A percentile compares a stretch with the other conserved stretches of the same genome.
Conservation (phyloP, 192 early-diverging fungal species). For the Mortierella claussenii region DNA sequence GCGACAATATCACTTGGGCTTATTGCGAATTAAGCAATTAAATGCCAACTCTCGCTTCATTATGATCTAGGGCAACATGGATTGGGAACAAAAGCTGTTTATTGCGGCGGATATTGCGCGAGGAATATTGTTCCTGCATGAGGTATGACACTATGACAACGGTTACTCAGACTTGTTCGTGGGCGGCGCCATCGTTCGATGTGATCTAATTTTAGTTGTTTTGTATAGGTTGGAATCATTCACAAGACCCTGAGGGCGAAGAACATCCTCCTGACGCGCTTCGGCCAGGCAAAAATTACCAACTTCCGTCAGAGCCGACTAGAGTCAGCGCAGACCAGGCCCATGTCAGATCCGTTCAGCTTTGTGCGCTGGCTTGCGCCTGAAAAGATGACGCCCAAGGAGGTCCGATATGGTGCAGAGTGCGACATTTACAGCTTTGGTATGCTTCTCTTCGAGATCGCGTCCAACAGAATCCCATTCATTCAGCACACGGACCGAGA, state of each 20-base stretch:
- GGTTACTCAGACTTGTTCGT: no score
- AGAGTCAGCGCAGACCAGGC: conserved; percentile 38
- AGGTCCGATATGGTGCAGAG: conserved; percentile 39
- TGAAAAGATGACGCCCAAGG: conserved; percentile 45
- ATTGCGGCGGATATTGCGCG: conserved; percentile 43
- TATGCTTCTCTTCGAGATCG: conserved; percentile 51
- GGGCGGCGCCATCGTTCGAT: no score
- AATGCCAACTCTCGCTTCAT: background rate
- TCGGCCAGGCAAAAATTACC: conserved; percentile 46
- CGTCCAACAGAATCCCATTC: conserved; percentile 40
- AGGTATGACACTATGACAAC: no score
- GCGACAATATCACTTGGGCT: background rate
- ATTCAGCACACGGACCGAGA: conserved; percentile 13
- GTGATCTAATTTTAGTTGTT: no score
- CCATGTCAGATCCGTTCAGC: conserved; percentile 52
- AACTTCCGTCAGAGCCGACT: conserved; percentile 51
- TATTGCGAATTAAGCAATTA: background rate
- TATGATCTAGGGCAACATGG: conserved; percentile 27
- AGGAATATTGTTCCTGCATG: conserved; percentile 37
- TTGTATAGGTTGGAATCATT: conserved; percentile 46
- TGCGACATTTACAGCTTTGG: conserved; percentile 53
- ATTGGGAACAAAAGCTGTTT: conserved; percentile 48
- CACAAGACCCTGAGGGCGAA: conserved; percentile 50
- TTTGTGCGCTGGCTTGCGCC: conserved; percentile 52
- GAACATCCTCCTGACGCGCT: conserved; percentile 40